Evolutionary conservation across 2,329 filamentous ascomycete species (phyloP).

Genomic region (Ophiostoma himal-ulmi): DNA sequence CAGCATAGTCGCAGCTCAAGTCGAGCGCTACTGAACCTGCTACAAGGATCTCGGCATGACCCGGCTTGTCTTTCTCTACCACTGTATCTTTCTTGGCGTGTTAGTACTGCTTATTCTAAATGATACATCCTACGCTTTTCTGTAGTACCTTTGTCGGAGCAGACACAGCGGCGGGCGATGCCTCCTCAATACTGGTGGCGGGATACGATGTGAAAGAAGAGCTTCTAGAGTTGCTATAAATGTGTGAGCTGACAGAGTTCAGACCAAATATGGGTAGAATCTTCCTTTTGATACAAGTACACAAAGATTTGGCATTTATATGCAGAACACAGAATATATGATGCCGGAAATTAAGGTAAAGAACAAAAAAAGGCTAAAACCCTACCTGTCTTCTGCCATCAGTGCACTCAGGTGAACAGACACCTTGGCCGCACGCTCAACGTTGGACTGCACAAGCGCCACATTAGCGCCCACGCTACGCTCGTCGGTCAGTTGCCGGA

Average conservation of each 20-base stretch:
- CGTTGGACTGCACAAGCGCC: slow-evolving; percentile 51
- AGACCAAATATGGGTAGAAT: background rate
- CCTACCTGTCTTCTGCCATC: slow-evolving; percentile 16
- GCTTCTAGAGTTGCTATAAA: slow-evolving; percentile 5
- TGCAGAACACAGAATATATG: background rate
- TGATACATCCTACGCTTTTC: background rate
- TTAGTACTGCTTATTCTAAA: background rate
- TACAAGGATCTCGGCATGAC: slow-evolving; percentile 64
- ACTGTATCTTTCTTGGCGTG: background rate
- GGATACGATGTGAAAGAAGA: slow-evolving; percentile 18
- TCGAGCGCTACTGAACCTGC: slow-evolving; percentile 89
- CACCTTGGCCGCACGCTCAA: slow-evolving; percentile 49
- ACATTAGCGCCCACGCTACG: slow-evolving; percentile 69
- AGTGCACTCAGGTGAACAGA: slow-evolving; percentile 42
- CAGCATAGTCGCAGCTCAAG: slow-evolving; percentile 69
- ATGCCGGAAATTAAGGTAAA: background rate
- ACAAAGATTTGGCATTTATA: background rate
- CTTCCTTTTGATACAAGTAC: slow-evolving; percentile 7
- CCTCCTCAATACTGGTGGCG: background rate
- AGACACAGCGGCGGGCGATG: background rate
- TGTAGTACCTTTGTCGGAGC: background rate
- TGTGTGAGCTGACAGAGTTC: background rate
- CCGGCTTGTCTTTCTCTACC: background rate
- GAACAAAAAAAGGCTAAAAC: background rate
- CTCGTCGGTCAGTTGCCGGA: slow-evolving; percentile 70